Evolutionary conservation across 2,329 filamentous ascomycete genomes (phyloP), one percentile per base, ranked within the genome.

Genomic region (Trichoderma brevicompactum): DNA sequence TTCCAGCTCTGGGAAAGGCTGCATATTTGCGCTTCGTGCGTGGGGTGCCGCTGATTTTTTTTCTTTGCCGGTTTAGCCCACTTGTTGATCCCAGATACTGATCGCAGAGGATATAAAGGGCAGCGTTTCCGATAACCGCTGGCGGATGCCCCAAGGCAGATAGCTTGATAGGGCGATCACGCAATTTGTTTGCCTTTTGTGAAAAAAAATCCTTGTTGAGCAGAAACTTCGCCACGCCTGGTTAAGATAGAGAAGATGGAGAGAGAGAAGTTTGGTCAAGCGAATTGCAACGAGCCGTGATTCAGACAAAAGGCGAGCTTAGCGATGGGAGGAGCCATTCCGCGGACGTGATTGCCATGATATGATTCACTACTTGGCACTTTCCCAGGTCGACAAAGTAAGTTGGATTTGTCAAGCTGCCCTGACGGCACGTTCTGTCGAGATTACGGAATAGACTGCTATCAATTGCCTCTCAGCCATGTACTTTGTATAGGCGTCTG

Each of bases 1-100:
- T 41, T 70, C 67, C 56, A 79, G 72, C 72, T 78, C 75, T 38
- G 76, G 73, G 19, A 73, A 69, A 62, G 80, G 77, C 63, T 80
- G 77, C 69, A 80, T 80, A 23, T 43, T 38, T 38, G 49, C 40
- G 28, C 23, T n/a, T 54, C 32, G 32, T 40, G 17, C 32, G 32
- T 40, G 17, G 48, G 40, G 2, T 65, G 56, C 49, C 43, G 34
- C n/a, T 38, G 41, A 23, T n/a, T 13, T 50, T 49, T 41, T 53
- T 54, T 32, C 9, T 56, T 40, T 54, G 19, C 15, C 9, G 10
- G 7, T 60, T 49, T 46, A 53, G 28, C 59, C 41, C 23, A 19
- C 32, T 52, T 19, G 38, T 44, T 53, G 49, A 38, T 36, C 12
- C 17, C 15, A 7, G 49, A 53, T 38, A 23, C 17, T 32, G 17